These are phyloP conservation scores for Claviceps monticola DNA, from an alignment of 2,329 filamentous ascomycete genomes.

Conservation along the genomic window DNA sequence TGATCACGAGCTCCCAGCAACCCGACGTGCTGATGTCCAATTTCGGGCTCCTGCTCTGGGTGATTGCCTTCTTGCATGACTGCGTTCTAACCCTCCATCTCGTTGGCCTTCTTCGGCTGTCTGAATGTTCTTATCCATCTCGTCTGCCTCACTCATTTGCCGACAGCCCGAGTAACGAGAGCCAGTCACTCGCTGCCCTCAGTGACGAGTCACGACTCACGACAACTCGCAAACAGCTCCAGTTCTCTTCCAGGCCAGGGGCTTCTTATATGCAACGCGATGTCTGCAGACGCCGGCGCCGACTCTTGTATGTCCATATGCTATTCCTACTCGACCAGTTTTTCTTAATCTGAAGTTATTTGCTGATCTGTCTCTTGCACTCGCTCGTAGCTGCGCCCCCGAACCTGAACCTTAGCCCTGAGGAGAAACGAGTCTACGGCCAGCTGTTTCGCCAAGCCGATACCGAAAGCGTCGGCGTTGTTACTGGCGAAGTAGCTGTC, in stretches of 20 bases:
- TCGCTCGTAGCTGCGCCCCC: slow-evolving; percentile 38
- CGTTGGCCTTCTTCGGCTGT: not conserved
- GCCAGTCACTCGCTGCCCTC: not conserved
- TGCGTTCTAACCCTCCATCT: not conserved
- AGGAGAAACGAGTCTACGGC: slow-evolving; percentile 89
- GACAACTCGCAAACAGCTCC: not conserved
- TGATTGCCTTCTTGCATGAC: not conserved
- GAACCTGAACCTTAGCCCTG: slow-evolving; percentile 71
- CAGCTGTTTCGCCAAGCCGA: slow-evolving; percentile 91
- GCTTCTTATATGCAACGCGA: slow-evolving; percentile 8
- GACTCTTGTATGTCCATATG: slow-evolving; percentile 10
- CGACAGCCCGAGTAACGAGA: not conserved
- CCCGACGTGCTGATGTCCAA: not conserved
- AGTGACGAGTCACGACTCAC: not conserved
- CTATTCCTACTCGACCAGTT: not conserved
- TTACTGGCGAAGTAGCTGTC: slow-evolving; percentile 91
- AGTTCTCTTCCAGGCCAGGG: not conserved
- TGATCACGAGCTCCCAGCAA: not conserved
- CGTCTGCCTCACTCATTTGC: not conserved
- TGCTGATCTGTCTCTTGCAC: slow-evolving; percentile 6
- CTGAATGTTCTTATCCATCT: not conserved
- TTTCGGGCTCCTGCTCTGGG: not conserved
- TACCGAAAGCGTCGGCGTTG: slow-evolving; percentile 78
- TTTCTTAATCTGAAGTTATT: not conserved
- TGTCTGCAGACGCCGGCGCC: slow-evolving; percentile 13